Conservation (phyloP, 257 asterid species). For the Solanum pimpinellifolium region DNA sequence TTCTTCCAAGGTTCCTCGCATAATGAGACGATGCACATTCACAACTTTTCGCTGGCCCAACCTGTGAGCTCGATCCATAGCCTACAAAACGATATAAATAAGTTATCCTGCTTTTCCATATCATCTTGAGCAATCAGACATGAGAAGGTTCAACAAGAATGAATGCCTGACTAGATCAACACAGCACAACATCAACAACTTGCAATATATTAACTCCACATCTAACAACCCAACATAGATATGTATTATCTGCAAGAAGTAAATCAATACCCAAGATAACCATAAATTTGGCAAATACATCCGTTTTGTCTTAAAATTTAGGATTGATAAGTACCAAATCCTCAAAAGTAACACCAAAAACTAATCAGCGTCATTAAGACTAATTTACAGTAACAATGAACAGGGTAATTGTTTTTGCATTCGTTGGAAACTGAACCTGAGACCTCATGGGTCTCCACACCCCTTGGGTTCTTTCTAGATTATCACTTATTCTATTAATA, state of each 20-base stretch:
- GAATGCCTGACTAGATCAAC: not conserved
- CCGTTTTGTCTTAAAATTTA: not conserved
- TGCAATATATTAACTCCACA: not conserved
- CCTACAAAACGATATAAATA: constrained; percentile 35
- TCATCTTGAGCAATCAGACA: not conserved
- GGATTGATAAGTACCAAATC: not conserved
- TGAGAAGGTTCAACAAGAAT: not conserved
- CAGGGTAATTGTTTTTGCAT: not conserved
- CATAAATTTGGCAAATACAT: not conserved
- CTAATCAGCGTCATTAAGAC: not conserved
- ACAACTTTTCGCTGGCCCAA: constrained; percentile 94
- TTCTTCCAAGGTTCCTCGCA: constrained; percentile 99
- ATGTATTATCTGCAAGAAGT: not conserved
- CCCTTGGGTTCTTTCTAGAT: not conserved
- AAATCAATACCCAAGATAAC: not conserved
- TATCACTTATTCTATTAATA: not conserved
- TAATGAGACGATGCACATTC: constrained; percentile 90
- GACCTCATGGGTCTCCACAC: not conserved
- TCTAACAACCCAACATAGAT: not conserved
- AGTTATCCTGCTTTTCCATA: not conserved
- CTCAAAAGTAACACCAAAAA: not conserved
- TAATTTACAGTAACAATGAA: not conserved
- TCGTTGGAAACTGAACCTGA: not conserved
- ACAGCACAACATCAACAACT: not conserved
- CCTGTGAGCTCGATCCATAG: constrained; percentile 99